Conservation (phyloP, 2,329 filamentous ascomycete species). For the Hymenoscyphus fraxineus region DNA sequence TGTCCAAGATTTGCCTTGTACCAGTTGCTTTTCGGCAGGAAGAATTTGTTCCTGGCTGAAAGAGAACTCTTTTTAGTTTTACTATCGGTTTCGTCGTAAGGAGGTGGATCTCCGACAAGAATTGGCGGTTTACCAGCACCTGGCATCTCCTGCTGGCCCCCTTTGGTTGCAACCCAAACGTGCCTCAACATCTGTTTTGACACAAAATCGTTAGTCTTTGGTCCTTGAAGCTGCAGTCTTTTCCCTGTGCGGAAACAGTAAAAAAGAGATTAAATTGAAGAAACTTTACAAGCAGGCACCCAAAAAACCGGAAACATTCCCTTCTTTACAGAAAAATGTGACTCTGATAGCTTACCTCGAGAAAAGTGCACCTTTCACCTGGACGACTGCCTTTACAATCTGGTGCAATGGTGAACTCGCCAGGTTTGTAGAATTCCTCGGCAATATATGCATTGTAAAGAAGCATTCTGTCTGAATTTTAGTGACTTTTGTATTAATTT, state of each 20-base stretch:
- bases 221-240: too few species aligned
- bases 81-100: not conserved
- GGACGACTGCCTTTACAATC: not conserved
- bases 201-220: too few species aligned
- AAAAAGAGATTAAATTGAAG: too few species aligned
- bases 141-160: too few species aligned
- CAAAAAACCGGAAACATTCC: too few species aligned
- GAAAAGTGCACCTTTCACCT: not conserved
- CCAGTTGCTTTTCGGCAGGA: not conserved
- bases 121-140: too few species aligned
- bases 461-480: not conserved
- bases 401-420: not conserved
- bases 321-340: not conserved
- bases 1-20: not conserved
- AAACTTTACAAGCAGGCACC: too few species aligned
- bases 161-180: too few species aligned
- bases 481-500: not conserved
- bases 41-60: not conserved
- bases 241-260: too few species aligned
- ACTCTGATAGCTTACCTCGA: not conserved
- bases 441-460: conserved; percentile 2
- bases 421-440: not conserved
- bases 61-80: not conserved
- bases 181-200: too few species aligned
- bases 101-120: not conserved